These are phyloP conservation scores for Starmerella asiatica DNA, from an alignment of 805 yeast species.

Conservation along the genomic window DNA sequence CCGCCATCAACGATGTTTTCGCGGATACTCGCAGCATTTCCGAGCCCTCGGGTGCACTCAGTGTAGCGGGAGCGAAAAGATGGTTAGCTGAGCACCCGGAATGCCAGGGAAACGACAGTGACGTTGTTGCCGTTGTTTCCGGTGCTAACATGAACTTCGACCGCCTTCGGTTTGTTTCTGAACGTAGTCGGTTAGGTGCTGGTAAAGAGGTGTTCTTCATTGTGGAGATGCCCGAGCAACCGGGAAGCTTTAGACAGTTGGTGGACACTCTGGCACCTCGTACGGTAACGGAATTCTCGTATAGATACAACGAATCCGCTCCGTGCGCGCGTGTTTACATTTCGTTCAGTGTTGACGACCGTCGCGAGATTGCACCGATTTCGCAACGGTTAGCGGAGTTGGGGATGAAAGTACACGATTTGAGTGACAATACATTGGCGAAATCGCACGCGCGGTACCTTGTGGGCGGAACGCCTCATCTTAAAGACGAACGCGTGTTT, in stretches of 20 bases:
- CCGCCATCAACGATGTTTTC: slow-evolving; percentile 92
- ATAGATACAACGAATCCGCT: slow-evolving; percentile 44
- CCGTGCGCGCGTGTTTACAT: slow-evolving; percentile 66
- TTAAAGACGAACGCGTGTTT: slow-evolving; percentile 61
- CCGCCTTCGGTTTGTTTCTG: slow-evolving; percentile 86
- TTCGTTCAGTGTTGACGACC: slow-evolving; percentile 67
- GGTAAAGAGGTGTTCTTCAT: slow-evolving; percentile 90
- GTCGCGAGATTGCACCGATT: slow-evolving; percentile 59
- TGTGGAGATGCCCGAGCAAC: slow-evolving; percentile 80
- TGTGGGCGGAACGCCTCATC: slow-evolving; percentile 77
- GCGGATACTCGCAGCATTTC: slow-evolving; percentile 88
- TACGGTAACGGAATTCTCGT: slow-evolving; percentile 85
- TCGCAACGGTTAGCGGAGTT: slow-evolving; percentile 42
- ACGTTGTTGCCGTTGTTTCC: slow-evolving; percentile 72
- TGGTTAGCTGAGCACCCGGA: slow-evolving; percentile 49
- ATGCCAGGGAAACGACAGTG: slow-evolving; percentile 32
- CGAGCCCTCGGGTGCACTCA: slow-evolving; percentile 95
- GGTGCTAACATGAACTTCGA: slow-evolving; percentile 99
- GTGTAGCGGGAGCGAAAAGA: slow-evolving; percentile 88
- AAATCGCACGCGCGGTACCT: slow-evolving; percentile 91
- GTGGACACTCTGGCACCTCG: slow-evolving; percentile 75
- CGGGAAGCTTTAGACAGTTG: slow-evolving; percentile 75
- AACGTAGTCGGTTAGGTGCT: slow-evolving; percentile 96
- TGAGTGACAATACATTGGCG: slow-evolving; percentile 87
- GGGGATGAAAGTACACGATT: slow-evolving; percentile 67